Conservation (phyloP, 345 rosid species). For the Psidium friedrichsthalianum region DNA sequence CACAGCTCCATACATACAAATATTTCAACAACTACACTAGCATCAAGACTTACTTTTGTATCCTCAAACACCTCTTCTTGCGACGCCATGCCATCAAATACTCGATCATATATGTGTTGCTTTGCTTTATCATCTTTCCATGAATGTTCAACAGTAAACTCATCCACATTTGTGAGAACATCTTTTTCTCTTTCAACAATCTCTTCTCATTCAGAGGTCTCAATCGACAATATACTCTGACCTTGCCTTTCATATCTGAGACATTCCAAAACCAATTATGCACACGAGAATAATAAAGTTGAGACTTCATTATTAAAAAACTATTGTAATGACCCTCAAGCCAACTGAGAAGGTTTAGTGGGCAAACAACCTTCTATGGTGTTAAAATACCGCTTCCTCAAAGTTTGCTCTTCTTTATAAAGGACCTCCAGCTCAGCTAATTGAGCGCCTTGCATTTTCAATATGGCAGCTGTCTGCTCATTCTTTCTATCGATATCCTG, state of each 20-base stretch:
- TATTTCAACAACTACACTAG: neutral
- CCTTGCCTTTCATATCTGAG: conserved; percentile 94
- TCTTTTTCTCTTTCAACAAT: conserved; percentile 36
- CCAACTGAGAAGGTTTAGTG: neutral
- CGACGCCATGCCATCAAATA: conserved; percentile 60
- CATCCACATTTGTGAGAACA: conserved; percentile 45
- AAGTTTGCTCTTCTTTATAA: conserved; percentile 84
- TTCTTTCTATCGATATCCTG: conserved; percentile 97
- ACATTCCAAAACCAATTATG: neutral
- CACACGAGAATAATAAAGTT: neutral
- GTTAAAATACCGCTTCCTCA: conserved; percentile 81
- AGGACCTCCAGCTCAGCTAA: conserved; percentile 78
- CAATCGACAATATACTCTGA: conserved; percentile 82
- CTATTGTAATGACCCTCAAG: neutral
- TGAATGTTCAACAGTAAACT: conserved; percentile 84
- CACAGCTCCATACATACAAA: neutral
- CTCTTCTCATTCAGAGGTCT: conserved; percentile 83
- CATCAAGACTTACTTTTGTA: conserved; percentile 44
- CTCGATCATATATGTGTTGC: conserved; percentile 90
- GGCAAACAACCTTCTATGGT: conserved; percentile 70
- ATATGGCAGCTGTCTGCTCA: conserved; percentile 91
- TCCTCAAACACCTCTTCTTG: conserved; percentile 92
- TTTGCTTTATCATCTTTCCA: conserved; percentile 91
- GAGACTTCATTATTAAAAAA: neutral
- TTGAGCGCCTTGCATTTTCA: conserved; percentile 92